These are phyloP conservation scores for Teunomyces funiuensis DNA, from an alignment of 805 yeast species.

Conservation along the genomic window DNA sequence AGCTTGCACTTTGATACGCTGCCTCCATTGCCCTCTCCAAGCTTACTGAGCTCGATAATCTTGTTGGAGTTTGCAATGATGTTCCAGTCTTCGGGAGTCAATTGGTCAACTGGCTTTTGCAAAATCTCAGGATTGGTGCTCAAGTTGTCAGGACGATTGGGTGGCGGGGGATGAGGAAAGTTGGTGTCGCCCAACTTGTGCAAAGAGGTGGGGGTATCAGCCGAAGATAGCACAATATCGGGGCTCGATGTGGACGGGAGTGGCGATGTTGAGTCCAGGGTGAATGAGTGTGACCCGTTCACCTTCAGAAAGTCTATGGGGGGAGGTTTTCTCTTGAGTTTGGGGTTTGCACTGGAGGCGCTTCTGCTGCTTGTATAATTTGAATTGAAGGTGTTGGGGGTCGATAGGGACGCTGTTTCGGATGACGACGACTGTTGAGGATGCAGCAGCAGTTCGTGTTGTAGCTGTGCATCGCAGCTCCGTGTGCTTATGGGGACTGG, in stretches of 20 bases:
- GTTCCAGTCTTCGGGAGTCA: conserved; percentile 79
- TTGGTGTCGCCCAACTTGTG: not conserved
- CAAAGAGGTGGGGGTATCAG: not conserved
- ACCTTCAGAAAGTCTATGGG: conserved; percentile 42
- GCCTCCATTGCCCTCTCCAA: conserved; percentile 97
- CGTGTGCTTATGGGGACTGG: conserved; percentile 14
- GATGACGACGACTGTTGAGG: conserved; percentile 8
- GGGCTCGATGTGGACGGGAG: not conserved
- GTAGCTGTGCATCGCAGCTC: not conserved
- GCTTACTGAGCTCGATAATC: conserved; percentile 63
- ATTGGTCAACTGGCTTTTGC: conserved; percentile 39
- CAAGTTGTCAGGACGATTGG: too few species aligned
- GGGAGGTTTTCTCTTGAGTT: conserved; percentile 38
- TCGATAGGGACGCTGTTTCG: conserved; percentile 5
- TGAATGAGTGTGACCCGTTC: conserved; percentile 9
- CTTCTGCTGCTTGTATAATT: not conserved
- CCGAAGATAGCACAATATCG: not conserved
- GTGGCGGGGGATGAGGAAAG: too few species aligned
- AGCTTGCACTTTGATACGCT: conserved; percentile 78
- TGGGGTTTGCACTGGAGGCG: conserved; percentile 3
- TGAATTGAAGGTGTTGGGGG: conserved; percentile 5
- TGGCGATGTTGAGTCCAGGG: not conserved
- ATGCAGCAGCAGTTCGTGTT: too few species aligned
- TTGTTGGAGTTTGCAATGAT: conserved; percentile 53
- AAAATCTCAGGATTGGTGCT: not conserved